Evolutionary conservation across 192 early-diverging fungal genomes (phyloP).

Genomic region (Entomortierella chlamydospora): DNA sequence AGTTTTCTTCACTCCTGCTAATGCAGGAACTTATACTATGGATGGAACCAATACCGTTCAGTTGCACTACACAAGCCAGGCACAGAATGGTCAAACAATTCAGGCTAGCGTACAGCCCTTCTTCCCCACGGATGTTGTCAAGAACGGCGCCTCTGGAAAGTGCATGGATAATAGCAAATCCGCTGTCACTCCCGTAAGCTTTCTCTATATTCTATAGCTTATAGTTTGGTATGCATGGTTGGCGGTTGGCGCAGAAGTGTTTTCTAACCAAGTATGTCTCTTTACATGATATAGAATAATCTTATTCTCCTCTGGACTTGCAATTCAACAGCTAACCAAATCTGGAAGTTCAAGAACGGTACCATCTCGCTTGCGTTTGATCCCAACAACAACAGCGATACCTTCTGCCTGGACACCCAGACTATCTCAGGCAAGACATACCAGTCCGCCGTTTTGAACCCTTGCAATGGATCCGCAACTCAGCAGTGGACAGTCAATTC

Average conservation of each 20-base stretch:
- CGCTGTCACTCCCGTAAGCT: slow-evolving; percentile 27
- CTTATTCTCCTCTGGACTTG: slow-evolving; percentile 37
- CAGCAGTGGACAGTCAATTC: slow-evolving; percentile 42
- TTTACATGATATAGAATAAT: slow-evolving; percentile 16
- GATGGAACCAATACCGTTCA: slow-evolving; percentile 32
- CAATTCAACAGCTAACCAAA: slow-evolving; percentile 18
- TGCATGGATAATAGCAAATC: slow-evolving; percentile 32
- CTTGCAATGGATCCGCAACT: slow-evolving; percentile 14
- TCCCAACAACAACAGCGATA: slow-evolving; percentile 27
- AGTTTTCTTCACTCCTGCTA: slow-evolving; percentile 47
- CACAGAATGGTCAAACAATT: slow-evolving; percentile 34
- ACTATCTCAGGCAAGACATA: slow-evolving; percentile 2
- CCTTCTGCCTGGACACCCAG: slow-evolving; percentile 36
- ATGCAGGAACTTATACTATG: slow-evolving; percentile 38
- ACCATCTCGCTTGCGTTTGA: slow-evolving; percentile 41
- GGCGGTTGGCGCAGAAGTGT: too few species aligned
- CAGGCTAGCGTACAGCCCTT: slow-evolving; percentile 50
- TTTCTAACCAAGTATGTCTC: neutral
- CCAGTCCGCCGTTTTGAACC: slow-evolving; percentile 23
- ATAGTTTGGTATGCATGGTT: neutral
- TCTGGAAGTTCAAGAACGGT: slow-evolving; percentile 47
- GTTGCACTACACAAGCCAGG: slow-evolving; percentile 20
- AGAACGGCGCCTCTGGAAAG: slow-evolving; percentile 28
- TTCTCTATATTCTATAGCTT: neutral
- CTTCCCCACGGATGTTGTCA: slow-evolving; percentile 50